Evolutionary conservation across 768 basidiomycete species (phyloP), one percentile per base, ranked within the genome.

Genomic region (Collybia sordida): DNA sequence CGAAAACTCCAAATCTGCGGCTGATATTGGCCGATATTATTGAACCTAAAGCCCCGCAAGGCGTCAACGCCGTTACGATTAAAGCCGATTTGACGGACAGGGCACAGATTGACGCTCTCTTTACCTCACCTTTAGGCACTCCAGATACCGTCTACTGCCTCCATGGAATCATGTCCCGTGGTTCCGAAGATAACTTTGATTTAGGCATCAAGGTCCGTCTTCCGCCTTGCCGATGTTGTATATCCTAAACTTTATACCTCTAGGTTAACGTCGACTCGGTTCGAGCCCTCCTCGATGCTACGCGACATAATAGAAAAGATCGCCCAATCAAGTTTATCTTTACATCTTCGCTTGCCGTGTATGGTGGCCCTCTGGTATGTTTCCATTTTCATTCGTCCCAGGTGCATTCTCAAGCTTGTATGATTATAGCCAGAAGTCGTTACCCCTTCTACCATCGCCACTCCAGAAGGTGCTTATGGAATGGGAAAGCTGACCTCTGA

Each of bases 121-220:
- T 78, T 60, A 56, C 60, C 17, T 75, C 72, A 8, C 43, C 60
- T 21, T 61, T 70, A 34, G 75, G 74, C 14, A 53, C 72, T 4
- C 75, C 74, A 0, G 71, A 73, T 52, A 72, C 70, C 6, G 62
- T 78, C 17, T 78, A 78, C 53, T 78, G 75, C 49, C 61, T 78
- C 21, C 77, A 80, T 57, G 83, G 83, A 2, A 80, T 83, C 57
- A 83, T 85, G 83, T 82, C 80, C 21, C 76, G 81, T 14, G 80
- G 80, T 28, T 73, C 80, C 14, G 83, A 85, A 60, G 78, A 80
- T 50, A 73, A 81, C 53, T 83, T 85, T 59, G 78, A 80, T 36
- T 59, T 83, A 1, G 81, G 80, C n/a, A 50, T 78, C 21, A 73
- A 76, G 66, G 76, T 72, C 35, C 15, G n/a, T 46, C n/a, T 14